Percentiles rank a stretch among this genome's conserved stretches.
Conservation (phyloP, 2,329 filamentous ascomycete species). For the Fusarium anthophilum region DNA sequence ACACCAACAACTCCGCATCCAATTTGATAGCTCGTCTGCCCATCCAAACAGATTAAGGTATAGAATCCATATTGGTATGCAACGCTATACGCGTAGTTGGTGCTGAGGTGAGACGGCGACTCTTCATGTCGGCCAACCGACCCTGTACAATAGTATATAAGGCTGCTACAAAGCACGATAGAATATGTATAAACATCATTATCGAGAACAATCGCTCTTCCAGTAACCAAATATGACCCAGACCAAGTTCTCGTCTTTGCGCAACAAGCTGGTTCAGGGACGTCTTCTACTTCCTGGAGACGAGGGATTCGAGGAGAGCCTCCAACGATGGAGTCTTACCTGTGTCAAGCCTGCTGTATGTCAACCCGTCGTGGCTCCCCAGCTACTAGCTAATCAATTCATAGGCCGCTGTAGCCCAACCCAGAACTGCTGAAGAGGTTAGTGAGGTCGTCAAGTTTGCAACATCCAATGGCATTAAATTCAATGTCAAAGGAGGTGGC, state of each 20-base stretch:
- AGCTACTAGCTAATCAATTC: background rate
- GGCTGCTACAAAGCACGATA: background rate
- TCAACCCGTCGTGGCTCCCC: background rate
- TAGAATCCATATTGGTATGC: background rate
- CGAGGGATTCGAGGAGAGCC: constrained; percentile 47
- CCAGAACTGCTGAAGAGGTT: constrained; percentile 52
- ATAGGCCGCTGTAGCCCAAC: constrained; percentile 57
- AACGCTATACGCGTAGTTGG: background rate
- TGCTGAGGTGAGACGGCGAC: background rate
- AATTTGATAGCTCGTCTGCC: background rate
- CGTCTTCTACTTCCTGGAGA: constrained; percentile 47
- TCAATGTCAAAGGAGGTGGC: constrained; percentile 65
- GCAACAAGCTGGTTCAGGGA: constrained; percentile 36
- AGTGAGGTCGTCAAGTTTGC: constrained; percentile 56
- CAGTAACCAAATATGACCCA: constrained; percentile 19
- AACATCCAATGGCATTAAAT: constrained; percentile 53
- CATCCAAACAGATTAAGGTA: background rate
- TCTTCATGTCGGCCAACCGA: background rate
- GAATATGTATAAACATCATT: background rate
- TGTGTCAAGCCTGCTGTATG: constrained; percentile 49
- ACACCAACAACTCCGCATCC: background rate
- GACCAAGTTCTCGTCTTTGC: constrained; percentile 29
- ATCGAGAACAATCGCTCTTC: background rate
- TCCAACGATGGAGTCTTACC: constrained; percentile 51
- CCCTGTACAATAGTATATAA: constrained; percentile 6